These are phyloP conservation scores for Cyberlindnera nakhonratchasimensis DNA, from an alignment of 805 yeast genomes.

Conservation along the genomic window DNA sequence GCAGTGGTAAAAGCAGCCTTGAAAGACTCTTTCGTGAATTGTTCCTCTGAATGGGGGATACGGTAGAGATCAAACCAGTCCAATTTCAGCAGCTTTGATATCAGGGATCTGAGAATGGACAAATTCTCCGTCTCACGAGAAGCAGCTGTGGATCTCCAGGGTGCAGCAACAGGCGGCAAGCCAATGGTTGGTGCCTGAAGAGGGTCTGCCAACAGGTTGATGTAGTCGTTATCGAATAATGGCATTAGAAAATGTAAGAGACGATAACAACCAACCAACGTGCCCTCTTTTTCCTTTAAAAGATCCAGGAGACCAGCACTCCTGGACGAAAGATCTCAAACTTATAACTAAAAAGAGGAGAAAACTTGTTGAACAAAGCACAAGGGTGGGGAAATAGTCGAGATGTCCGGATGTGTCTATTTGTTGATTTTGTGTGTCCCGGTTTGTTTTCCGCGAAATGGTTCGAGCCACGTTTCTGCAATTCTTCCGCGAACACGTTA, in stretches of 20 bases:
- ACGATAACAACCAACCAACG: too few relatives aligned
- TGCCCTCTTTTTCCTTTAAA: neutral
- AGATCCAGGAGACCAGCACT: neutral
- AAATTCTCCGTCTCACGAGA: neutral
- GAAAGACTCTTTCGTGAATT: slow-evolving; percentile 4
- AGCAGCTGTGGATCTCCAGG: slow-evolving; percentile 4
- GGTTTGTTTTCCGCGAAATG: neutral
- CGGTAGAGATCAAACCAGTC: slow-evolving; percentile 11
- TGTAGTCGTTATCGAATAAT: slow-evolving; percentile 10
- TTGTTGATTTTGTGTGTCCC: neutral
- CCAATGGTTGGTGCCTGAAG: slow-evolving; percentile 6
- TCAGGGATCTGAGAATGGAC: slow-evolving; percentile 2
- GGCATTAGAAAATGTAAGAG: neutral
- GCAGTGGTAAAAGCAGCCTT: neutral
- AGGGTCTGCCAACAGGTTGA: slow-evolving; percentile 8
- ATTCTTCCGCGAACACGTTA: neutral
- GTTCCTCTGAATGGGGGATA: slow-evolving; percentile 1
- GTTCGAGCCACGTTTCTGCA: neutral
- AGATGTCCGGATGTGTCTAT: too few relatives aligned
- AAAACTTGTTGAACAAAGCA: too few relatives aligned
- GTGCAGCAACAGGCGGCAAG: slow-evolving; percentile 9
- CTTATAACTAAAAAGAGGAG: too few relatives aligned
- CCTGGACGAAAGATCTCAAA: too few relatives aligned
- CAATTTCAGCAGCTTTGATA: neutral
- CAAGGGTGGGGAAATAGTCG: too few relatives aligned